Evolutionary conservation across 768 basidiomycete species (phyloP).

Genomic region (Pleurotus djamor): DNA sequence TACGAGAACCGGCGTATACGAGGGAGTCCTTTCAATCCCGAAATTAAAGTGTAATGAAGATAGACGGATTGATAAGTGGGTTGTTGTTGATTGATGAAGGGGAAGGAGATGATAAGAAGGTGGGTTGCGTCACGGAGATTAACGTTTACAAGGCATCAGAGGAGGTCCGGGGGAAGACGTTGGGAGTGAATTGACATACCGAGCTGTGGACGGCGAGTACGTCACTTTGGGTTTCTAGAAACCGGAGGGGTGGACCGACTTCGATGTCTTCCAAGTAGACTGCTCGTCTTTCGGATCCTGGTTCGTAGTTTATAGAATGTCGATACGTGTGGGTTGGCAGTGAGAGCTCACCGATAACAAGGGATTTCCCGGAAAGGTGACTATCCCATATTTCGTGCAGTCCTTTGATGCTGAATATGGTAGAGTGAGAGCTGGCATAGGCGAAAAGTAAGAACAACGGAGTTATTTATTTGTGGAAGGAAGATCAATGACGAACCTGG

Average conservation of each 20-base stretch:
- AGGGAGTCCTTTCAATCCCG: slow-evolving; percentile 32
- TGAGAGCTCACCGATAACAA: slow-evolving; percentile 48
- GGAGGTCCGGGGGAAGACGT: background rate
- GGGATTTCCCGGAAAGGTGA: slow-evolving; percentile 42
- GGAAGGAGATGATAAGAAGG: too few species aligned
- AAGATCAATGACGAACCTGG: slow-evolving; percentile 32
- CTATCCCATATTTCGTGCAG: slow-evolving; percentile 59
- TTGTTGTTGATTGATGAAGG: too few species aligned
- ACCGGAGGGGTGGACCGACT: slow-evolving; percentile 24
- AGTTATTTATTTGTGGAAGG: slow-evolving; percentile 8
- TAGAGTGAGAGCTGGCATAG: slow-evolving; percentile 19
- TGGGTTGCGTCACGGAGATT: too few species aligned
- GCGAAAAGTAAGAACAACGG: background rate
- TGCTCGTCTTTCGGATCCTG: slow-evolving; percentile 54
- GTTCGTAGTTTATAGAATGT: background rate
- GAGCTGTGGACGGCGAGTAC: slow-evolving; percentile 49
- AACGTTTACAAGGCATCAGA: too few species aligned
- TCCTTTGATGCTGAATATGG: slow-evolving; percentile 32
- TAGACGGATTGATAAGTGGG: background rate
- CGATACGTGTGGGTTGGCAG: background rate
- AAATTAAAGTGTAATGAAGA: background rate
- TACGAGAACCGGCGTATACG: slow-evolving; percentile 59
- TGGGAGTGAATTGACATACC: background rate
- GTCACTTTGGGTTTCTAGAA: slow-evolving; percentile 56
- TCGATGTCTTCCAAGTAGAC: slow-evolving; percentile 53